phyloP scores from a whole-genome alignment of 441 rosid genomes.

The Jatropha multifida region DNA sequence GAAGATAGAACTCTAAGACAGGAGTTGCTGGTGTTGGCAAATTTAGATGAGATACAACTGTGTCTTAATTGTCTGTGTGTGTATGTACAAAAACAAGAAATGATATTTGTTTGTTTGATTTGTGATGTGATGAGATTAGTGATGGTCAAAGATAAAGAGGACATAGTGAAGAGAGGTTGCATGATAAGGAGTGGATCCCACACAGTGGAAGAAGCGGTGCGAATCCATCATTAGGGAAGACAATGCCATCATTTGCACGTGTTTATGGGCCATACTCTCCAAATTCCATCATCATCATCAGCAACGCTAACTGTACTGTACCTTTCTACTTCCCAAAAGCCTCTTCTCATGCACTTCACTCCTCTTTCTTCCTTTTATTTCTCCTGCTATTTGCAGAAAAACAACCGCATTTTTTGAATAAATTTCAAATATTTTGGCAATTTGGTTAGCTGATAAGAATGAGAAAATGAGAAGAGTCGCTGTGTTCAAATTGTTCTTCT shows the following conservation, averaged over 20 bases:
- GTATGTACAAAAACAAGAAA: too few species aligned
- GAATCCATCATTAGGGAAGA: slow-evolving; percentile 63
- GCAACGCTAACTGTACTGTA: neutral
- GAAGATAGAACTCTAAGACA: neutral
- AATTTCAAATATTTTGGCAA: too few species aligned
- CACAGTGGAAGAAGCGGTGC: slow-evolving; percentile 76
- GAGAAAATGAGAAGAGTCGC: neutral
- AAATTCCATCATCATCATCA: slow-evolving; percentile 8
- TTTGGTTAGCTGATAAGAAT: neutral
- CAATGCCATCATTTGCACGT: slow-evolving; percentile 76
- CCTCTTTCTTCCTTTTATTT: too few species aligned
- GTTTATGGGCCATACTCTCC: slow-evolving; percentile 48
- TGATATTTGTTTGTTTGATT: neutral
- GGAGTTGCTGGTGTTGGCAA: neutral
- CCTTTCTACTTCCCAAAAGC: neutral
- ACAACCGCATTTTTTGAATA: too few species aligned
- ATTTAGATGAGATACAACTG: neutral
- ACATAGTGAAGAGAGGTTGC: slow-evolving; percentile 18
- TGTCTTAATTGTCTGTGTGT: too few species aligned
- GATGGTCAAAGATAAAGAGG: slow-evolving; percentile 38
- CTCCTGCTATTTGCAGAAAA: too few species aligned
- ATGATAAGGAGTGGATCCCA: slow-evolving; percentile 43
- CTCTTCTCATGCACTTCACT: neutral
- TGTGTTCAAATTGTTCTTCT: neutral
- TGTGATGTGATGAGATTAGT: neutral